Percentiles rank a stretch among this genome's conserved stretches.
Conservation (phyloP, 768 basidiomycete species). For the Rhizopogon roseolus region DNA sequence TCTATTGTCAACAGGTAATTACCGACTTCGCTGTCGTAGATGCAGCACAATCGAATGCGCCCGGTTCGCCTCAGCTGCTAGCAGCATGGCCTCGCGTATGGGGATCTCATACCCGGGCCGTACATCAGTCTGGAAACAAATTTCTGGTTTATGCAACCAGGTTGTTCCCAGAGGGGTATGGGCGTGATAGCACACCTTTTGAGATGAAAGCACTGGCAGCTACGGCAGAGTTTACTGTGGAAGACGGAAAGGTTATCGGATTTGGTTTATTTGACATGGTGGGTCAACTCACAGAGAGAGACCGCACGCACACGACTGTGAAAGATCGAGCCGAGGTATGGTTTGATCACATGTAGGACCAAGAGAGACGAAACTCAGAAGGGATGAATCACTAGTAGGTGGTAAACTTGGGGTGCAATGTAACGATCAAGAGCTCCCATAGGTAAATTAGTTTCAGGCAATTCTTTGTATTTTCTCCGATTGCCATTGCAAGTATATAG, state of each 20-base stretch:
- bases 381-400: neutral
- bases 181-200: conserved; percentile 30
- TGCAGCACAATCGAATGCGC: neutral
- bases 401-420: no score
- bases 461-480: no score
- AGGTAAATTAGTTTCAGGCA: no score
- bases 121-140: conserved; percentile 9
- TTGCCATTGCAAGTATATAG: no score
- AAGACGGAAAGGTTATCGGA: conserved; percentile 24
- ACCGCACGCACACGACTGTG: conserved; percentile 14
- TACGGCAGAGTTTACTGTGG: conserved; percentile 18
- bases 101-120: conserved; percentile 33
- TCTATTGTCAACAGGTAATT: conserved; percentile 18
- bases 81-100: conserved; percentile 29
- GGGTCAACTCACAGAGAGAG: conserved; percentile 14
- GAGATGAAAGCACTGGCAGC: conserved; percentile 8
- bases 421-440: no score
- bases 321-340: conserved; percentile 25
- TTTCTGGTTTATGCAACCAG: conserved; percentile 19
- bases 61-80: conserved; percentile 16
- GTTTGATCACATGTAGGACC: conserved; percentile 18
- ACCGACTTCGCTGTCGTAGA: conserved; percentile 25
- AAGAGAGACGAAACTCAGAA: neutral
- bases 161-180: conserved; percentile 35
- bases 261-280: conserved; percentile 19